phyloP scores from a whole-genome alignment of 768 basidiomycete genomes.

The Lactifluus piperatus region DNA sequence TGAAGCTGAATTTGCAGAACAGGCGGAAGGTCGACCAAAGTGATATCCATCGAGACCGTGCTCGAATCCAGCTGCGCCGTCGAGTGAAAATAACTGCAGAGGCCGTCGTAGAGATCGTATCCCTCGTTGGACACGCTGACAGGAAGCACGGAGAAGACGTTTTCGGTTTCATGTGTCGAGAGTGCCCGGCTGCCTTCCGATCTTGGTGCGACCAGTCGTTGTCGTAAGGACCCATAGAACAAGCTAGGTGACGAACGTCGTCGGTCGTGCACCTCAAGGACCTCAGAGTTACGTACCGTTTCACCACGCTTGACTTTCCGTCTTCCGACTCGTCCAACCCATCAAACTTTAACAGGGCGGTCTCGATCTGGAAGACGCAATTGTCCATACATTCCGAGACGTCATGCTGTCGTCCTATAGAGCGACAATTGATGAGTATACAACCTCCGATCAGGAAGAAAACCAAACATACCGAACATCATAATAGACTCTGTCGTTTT shows the following conservation, averaged over 20 bases:
- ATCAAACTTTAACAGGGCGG: conserved; percentile 73
- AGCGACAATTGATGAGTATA: not conserved
- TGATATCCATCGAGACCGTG: conserved; percentile 81
- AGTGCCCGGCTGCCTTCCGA: conserved; percentile 35
- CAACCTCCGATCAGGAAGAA: not conserved
- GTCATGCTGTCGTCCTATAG: conserved; percentile 86
- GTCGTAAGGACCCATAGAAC: conserved; percentile 86
- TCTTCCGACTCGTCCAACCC: conserved; percentile 37
- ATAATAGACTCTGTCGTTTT: conserved; percentile 64
- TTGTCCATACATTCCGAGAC: conserved; percentile 99
- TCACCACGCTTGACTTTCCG: conserved; percentile 70
- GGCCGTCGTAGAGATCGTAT: conserved; percentile 88
- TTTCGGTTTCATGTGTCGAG: conserved; percentile 77
- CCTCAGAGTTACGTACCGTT: conserved; percentile 45
- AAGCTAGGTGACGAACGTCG: conserved; percentile 32
- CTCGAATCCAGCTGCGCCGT: conserved; percentile 80
- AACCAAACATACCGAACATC: conserved; percentile 68
- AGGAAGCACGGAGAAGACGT: conserved; percentile 88
- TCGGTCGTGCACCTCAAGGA: no score
- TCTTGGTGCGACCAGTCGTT: conserved; percentile 39
- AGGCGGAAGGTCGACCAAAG: conserved; percentile 79
- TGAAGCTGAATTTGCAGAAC: conserved; percentile 93
- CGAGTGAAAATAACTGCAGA: conserved; percentile 87
- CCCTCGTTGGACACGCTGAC: conserved; percentile 88
- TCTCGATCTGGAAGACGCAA: conserved; percentile 97